Percentiles rank a stretch among this genome's conserved stretches.
Conservation (phyloP, 768 basidiomycete genomes). For the Tulasnella sp. region DNA sequence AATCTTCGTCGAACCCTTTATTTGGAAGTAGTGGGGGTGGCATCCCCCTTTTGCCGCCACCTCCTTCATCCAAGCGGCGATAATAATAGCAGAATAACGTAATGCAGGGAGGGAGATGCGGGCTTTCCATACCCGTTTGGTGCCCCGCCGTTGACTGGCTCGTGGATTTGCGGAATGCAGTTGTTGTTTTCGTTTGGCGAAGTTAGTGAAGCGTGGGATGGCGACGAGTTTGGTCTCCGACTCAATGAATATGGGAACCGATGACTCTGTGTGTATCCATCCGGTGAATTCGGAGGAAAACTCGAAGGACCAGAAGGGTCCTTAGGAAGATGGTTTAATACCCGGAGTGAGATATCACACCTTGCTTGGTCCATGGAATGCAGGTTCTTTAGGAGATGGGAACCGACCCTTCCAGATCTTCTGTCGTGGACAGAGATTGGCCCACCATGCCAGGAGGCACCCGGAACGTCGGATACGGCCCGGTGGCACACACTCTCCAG, state of each 20-base stretch:
- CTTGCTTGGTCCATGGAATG: background rate
- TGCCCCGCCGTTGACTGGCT: background rate
- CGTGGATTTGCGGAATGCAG: background rate
- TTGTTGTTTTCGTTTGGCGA: background rate
- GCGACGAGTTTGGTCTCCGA: background rate
- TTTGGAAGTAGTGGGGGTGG: constrained; percentile 42
- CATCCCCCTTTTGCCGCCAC: constrained; percentile 77
- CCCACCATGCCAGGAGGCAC: background rate
- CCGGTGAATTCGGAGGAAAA: background rate
- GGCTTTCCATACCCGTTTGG: background rate
- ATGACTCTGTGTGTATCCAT: background rate
- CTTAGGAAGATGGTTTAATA: background rate
- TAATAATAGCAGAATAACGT: background rate
- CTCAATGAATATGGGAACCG: background rate
- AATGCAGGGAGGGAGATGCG: background rate
- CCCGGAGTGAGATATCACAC: background rate
- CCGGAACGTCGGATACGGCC: background rate
- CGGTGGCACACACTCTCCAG: background rate
- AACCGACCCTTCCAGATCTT: background rate
- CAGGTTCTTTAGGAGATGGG: background rate
- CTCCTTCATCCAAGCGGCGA: constrained; percentile 42
- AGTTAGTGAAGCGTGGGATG: background rate
- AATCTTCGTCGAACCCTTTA: constrained; percentile 39
- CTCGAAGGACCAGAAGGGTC: background rate
- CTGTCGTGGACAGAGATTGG: background rate